These are phyloP conservation scores for Rhizopogon vesiculosus DNA, from an alignment of 768 basidiomycete genomes.

Conservation along the genomic window DNA sequence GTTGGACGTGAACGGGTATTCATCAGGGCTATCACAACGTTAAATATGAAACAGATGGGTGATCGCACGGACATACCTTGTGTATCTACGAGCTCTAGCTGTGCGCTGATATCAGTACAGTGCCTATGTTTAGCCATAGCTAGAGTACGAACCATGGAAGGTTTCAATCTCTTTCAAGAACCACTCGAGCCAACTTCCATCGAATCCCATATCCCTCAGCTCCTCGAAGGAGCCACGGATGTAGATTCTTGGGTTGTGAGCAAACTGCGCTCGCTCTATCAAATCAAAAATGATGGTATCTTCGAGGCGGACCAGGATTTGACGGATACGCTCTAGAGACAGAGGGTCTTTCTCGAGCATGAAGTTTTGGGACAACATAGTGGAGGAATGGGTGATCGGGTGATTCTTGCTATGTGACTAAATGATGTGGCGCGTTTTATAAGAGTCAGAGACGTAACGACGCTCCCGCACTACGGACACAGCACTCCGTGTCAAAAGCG, in stretches of 20 bases:
- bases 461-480: too few relatives aligned
- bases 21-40: conserved; percentile 74
- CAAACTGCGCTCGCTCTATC: conserved; percentile 97
- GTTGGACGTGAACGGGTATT: conserved; percentile 87
- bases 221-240: conserved; percentile 74
- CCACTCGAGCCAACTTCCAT: conserved; percentile 96
- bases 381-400: conserved; percentile 5
- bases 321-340: conserved; percentile 83
- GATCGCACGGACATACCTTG: conserved; percentile 51
- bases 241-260: conserved; percentile 89
- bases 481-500: too few relatives aligned
- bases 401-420: background rate
- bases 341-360: conserved; percentile 70
- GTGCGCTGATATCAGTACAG: conserved; percentile 4
- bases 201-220: conserved; percentile 65
- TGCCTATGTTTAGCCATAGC: background rate
- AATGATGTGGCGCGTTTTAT: conserved; percentile 3
- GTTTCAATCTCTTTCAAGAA: conserved; percentile 92
- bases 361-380: conserved; percentile 64
- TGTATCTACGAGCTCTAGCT: conserved; percentile 95
- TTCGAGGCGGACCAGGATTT: conserved; percentile 84
- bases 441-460: too few relatives aligned
- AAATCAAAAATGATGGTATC: conserved; percentile 98
- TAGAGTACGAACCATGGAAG: conserved; percentile 80
- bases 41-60: background rate